These are phyloP conservation scores for Sphaerostilbella broomeana DNA, from an alignment of 2,329 filamentous ascomycete genomes.

Conservation along the genomic window DNA sequence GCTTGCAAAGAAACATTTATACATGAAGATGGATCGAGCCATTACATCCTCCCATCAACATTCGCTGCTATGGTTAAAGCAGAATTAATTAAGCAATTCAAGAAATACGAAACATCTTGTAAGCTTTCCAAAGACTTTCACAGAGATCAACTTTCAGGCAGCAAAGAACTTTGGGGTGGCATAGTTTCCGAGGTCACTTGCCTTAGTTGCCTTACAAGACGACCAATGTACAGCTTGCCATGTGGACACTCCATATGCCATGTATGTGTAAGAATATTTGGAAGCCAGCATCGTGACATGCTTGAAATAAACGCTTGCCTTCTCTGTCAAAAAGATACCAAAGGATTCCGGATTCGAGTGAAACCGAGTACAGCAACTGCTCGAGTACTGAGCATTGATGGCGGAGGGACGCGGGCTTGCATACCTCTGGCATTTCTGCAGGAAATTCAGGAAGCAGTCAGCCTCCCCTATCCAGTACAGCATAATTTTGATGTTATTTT, in stretches of 20 bases:
- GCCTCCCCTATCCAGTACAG: slow-evolving; percentile 14
- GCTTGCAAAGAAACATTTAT: too few species aligned
- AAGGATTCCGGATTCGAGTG: slow-evolving; percentile 6
- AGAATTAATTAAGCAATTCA: too few species aligned
- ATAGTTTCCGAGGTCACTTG: slow-evolving; percentile 13
- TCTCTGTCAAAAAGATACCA: slow-evolving; percentile 10
- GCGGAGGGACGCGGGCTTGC: slow-evolving; percentile 14
- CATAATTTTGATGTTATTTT: slow-evolving; percentile 15
- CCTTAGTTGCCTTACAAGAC: slow-evolving; percentile 14
- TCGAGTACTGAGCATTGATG: slow-evolving; percentile 15
- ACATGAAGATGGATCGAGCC: too few species aligned
- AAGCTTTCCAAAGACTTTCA: too few species aligned
- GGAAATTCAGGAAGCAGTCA: slow-evolving; percentile 14
- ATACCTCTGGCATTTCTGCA: slow-evolving; percentile 15
- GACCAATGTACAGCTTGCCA: slow-evolving; percentile 12
- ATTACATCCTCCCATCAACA: too few species aligned
- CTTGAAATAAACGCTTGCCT: slow-evolving; percentile 11
- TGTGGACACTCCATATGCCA: slow-evolving; percentile 16
- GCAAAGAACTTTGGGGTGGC: too few species aligned
- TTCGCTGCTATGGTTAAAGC: too few species aligned
- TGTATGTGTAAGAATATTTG: slow-evolving; percentile 14
- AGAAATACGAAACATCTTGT: too few species aligned
- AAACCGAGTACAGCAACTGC: slow-evolving; percentile 14
- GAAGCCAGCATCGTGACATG: slow-evolving; percentile 3
- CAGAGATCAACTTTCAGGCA: too few species aligned